Percentiles rank a stretch among this genome's conserved stretches.
Conservation (phyloP, 805 yeast genomes). For the Lipomyces kockii region DNA sequence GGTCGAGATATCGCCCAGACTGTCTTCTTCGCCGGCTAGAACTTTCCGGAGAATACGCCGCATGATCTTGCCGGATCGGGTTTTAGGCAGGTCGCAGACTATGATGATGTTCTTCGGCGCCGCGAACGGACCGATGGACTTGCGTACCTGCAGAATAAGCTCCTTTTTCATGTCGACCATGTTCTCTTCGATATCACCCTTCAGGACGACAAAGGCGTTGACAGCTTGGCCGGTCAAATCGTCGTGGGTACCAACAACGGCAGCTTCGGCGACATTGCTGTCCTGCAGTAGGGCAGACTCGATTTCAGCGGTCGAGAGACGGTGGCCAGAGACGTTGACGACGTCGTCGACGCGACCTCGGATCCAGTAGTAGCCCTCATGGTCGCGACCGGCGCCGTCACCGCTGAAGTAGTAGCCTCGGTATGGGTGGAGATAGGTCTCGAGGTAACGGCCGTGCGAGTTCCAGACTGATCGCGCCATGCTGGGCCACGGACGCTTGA, state of each 20-base stretch:
- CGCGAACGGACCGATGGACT: constrained; percentile 90
- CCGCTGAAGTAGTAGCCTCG: constrained; percentile 95
- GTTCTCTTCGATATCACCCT: constrained; percentile 51
- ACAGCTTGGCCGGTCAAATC: constrained; percentile 98
- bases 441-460: constrained; percentile 83
- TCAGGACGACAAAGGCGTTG: constrained; percentile 89
- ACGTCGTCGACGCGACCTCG: constrained; percentile 98
- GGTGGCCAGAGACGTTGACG: constrained; percentile 96
- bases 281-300: constrained; percentile 88
- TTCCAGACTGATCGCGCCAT: constrained; percentile 95
- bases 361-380: constrained; percentile 96
- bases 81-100: constrained; percentile 94
- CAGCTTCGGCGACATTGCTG: constrained; percentile 83
- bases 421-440: constrained; percentile 91
- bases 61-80: constrained; percentile 98
- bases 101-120: constrained; percentile 88
- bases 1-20: constrained; percentile 90
- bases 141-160: constrained; percentile 84
- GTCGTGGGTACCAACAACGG: constrained; percentile 95
- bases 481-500: constrained; percentile 95
- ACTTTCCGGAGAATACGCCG: constrained; percentile 95
- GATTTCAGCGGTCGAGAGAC: constrained; percentile 97
- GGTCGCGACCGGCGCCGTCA: constrained; percentile 97
- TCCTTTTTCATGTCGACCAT: constrained; percentile 61
- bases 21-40: constrained; percentile 88